Conservation (phyloP, 2,329 filamentous ascomycete species). For the Ascochyta viciae-villosae region DNA sequence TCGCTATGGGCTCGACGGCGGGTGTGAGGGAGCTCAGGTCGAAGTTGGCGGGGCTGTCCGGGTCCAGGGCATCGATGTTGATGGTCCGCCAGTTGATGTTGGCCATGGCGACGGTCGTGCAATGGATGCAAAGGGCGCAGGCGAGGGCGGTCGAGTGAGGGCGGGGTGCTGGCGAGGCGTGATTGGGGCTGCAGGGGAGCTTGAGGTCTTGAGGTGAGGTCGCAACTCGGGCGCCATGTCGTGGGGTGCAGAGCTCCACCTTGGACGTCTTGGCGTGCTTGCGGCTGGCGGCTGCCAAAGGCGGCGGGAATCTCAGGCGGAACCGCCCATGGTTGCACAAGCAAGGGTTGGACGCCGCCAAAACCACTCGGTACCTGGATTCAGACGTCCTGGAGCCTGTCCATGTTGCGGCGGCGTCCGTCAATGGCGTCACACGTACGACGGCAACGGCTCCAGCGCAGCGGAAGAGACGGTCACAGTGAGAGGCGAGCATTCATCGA, state of each 20-base stretch:
- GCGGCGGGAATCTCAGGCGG: constrained; percentile 27
- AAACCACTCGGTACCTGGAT: constrained; percentile 34
- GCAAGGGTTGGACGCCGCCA: constrained; percentile 37
- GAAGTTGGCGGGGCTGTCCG: constrained; percentile 91
- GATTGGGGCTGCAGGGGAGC: constrained; percentile 21
- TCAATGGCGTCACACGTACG: constrained; percentile 38
- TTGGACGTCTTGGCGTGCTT: constrained; percentile 32
- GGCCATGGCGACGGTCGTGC: constrained; percentile 48
- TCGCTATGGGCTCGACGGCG: constrained; percentile 74
- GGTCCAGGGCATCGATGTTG: constrained; percentile 90
- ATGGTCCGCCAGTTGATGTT: constrained; percentile 79
- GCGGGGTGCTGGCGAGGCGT: constrained; percentile 16
- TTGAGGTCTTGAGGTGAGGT: constrained; percentile 33
- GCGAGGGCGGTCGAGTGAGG: constrained; percentile 9
- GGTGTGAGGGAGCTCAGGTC: constrained; percentile 84
- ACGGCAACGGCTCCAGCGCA: constrained; percentile 23
- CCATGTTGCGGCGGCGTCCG: constrained; percentile 31
- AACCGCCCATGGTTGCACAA: constrained; percentile 39
- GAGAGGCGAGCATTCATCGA: constrained; percentile 9
- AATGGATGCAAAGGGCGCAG: constrained; percentile 12
- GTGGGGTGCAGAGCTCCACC: constrained; percentile 43
- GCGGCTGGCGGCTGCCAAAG: neutral
- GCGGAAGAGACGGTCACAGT: constrained; percentile 21
- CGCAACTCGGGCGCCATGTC: constrained; percentile 30
- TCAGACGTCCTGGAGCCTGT: constrained; percentile 21